Percentiles rank a stretch among this genome's conserved stretches.
phyloP scores from a whole-genome alignment of 129 eudicot genomes.

The Lactuca sativa region DNA sequence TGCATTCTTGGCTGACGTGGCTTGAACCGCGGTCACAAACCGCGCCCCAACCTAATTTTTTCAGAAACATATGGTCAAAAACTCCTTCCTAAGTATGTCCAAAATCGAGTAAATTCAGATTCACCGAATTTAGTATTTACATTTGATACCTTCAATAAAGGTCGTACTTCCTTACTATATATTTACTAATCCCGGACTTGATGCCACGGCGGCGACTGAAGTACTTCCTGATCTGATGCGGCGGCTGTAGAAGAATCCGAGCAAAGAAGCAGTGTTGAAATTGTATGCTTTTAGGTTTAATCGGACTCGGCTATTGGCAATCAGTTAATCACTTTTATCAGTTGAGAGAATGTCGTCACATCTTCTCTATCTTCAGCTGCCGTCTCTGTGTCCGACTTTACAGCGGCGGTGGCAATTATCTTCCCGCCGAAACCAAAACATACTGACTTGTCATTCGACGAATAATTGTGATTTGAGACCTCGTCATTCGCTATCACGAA shows the following conservation, averaged over 20 bases:
- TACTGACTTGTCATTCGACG: not conserved
- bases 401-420: slow-evolving; percentile 14
- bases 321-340: not conserved
- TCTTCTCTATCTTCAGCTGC: slow-evolving; percentile 8
- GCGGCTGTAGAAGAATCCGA: not conserved
- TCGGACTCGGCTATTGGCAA: not conserved
- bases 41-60: no score
- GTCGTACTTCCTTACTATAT: no score
- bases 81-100: no score
- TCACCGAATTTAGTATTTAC: no score
- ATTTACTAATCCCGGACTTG: no score
- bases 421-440: slow-evolving; percentile 1
- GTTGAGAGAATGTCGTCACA: slow-evolving; percentile 25
- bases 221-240: slow-evolving; percentile 1
- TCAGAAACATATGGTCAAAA: no score
- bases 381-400: slow-evolving; percentile 15
- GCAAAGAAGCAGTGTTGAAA: not conserved
- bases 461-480: not conserved
- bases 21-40: no score
- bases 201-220: not conserved
- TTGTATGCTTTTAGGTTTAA: not conserved
- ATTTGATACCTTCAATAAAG: no score
- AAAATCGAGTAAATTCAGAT: no score
- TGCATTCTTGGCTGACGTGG: no score
- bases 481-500: slow-evolving; percentile 1